Base-by-base conservation (phyloP, 2,329 filamentous ascomycete genomes). In the Diplodia scrobiculata region DNA sequence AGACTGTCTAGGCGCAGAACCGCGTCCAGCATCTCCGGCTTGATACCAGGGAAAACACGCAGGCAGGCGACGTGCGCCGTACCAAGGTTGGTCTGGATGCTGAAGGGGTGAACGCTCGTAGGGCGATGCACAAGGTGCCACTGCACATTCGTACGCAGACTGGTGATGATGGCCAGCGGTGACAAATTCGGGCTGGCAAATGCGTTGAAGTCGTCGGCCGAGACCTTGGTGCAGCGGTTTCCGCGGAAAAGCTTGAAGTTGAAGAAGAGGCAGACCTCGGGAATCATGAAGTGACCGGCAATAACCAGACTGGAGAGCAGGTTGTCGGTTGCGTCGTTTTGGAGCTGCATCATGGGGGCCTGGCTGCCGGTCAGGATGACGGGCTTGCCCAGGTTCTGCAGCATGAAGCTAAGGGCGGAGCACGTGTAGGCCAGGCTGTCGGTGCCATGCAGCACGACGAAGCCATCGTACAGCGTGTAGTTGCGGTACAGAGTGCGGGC, bases 221-320 rank as follows among this genome's bases (percentile, higher is more conserved):
- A 93, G 36, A 96, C 87, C 77, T 97, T 97, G 68, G 91, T 95
- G 10, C 91, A 88, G 67, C 93, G 84, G 78, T 96, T 97, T 17
- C 93, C 93, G 29, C 93, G 87, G 79, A 93, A 96, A 21, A 97
- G 85, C 70, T 89, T 91, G 80, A 96, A 91, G 78, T 95, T 91
- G 83, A 97, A 97, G 81, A 96, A 97, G 41, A 97, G 84, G 75
- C 91, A 93, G 63, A 97, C 93, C 76, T 97, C 93, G 0, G 93
- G 92, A 67, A 97, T 91, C 80, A 92, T 90, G 74, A 96, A 96
- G 68, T 95, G 95, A 38, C 92, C 92, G 2, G 93, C 93, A 66
- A 97, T 89, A 73, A 97, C 92, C 73, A 97, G 84, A 1, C 91
- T 93, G 21, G 91, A 91, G 5, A 97, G 85, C 13, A 97, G 84